These are phyloP conservation scores for Skeletonema grethae DNA, from an alignment of 108 stramenopile genomes.

Conservation along the genomic window DNA sequence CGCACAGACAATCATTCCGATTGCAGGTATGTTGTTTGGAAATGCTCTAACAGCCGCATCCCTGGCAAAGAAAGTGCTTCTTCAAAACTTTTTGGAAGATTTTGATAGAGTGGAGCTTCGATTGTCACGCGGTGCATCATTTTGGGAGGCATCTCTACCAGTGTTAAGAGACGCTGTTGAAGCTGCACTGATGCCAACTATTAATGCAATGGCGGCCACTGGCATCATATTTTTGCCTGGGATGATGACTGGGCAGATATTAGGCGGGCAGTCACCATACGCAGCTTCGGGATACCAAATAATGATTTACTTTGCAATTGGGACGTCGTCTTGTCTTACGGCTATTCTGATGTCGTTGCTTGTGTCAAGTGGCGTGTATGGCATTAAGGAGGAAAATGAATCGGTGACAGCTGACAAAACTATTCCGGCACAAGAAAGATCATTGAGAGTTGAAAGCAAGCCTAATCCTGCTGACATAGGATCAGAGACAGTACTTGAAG, in stretches of 20 bases:
- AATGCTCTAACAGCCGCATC: constrained; percentile 35
- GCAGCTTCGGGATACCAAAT: constrained; percentile 53
- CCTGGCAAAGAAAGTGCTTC: constrained; percentile 23
- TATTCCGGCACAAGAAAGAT: not conserved
- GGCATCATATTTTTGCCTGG: constrained; percentile 55
- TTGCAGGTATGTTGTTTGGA: constrained; percentile 58
- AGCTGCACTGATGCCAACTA: constrained; percentile 48
- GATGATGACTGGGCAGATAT: constrained; percentile 66
- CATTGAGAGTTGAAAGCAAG: not conserved
- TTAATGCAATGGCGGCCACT: constrained; percentile 54
- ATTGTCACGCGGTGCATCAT: constrained; percentile 50
- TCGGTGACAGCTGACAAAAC: constrained; percentile 9
- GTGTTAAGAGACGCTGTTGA: constrained; percentile 34
- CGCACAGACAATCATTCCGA: constrained; percentile 51
- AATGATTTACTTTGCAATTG: constrained; percentile 56
- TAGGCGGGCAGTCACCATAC: constrained; percentile 46
- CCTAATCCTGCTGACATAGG: not conserved
- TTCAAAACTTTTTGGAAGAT: constrained; percentile 36
- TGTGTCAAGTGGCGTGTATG: constrained; percentile 24
- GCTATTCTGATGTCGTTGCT: constrained; percentile 22
- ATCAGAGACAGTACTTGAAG: constrained; percentile 10
- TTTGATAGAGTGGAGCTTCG: constrained; percentile 40
- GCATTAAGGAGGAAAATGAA: constrained; percentile 8
- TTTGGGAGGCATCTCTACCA: constrained; percentile 44
- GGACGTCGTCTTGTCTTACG: constrained; percentile 28